These are phyloP conservation scores for Cerrena zonata DNA, from an alignment of 1,284 basidiomycete genomes.

Conservation along the genomic window DNA sequence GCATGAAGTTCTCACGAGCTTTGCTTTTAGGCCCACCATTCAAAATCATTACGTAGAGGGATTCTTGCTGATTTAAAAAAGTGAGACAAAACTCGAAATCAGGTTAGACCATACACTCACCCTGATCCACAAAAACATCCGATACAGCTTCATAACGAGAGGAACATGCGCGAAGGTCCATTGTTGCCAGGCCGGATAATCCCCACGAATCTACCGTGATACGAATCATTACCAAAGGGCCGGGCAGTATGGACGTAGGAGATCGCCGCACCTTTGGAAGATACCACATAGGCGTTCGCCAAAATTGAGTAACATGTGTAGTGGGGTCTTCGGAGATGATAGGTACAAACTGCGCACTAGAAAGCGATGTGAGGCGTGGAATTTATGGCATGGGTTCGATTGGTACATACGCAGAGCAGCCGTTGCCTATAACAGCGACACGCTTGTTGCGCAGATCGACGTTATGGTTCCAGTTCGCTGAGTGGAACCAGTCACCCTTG, in stretches of 20 bases:
- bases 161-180: constrained; percentile 38
- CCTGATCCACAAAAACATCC: too few relatives aligned
- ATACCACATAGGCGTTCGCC: constrained; percentile 42
- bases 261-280: constrained; percentile 32
- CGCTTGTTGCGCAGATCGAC: constrained; percentile 31
- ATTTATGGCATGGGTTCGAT: not conserved
- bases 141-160: constrained; percentile 30
- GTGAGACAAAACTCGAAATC: too few relatives aligned
- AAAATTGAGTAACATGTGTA: constrained; percentile 39
- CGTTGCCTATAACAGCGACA: constrained; percentile 38
- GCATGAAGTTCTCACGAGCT: not conserved
- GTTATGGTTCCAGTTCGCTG: constrained; percentile 32
- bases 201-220: too few relatives aligned
- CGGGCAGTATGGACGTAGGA: too few relatives aligned
- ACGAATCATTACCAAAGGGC: too few relatives aligned
- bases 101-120: too few relatives aligned
- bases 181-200: too few relatives aligned
- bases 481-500: constrained; percentile 37
- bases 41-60: not conserved
- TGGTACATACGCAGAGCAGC: constrained; percentile 27
- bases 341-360: constrained; percentile 42
- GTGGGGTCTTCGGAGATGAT: constrained; percentile 35
- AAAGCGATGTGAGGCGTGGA: too few relatives aligned
- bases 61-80: constrained; percentile 1
- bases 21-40: not conserved